These are phyloP conservation scores for Gossypium arboreum DNA, from an alignment of 345 rosid species.

Conservation along the genomic window DNA sequence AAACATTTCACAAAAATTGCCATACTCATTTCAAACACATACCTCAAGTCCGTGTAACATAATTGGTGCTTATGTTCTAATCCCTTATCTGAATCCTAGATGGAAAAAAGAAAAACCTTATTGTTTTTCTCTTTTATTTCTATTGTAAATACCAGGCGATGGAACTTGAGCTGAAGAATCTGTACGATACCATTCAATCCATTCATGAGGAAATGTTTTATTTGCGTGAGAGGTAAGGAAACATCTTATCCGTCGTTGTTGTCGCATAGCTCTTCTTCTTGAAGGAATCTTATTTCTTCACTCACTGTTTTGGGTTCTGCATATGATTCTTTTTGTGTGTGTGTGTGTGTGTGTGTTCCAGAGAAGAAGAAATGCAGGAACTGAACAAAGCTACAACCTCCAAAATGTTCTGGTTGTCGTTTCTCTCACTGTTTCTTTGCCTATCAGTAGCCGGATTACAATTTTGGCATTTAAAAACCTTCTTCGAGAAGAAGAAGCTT, in stretches of 20 bases:
- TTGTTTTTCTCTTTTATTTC: background rate
- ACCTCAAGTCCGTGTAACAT: background rate
- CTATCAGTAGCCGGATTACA: constrained; percentile 85
- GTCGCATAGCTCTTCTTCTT: background rate
- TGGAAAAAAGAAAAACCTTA: background rate
- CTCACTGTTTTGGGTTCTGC: background rate
- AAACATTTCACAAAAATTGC: background rate
- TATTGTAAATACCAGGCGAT: constrained; percentile 47
- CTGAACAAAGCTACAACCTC: constrained; percentile 63
- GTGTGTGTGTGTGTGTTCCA: constrained; percentile 20
- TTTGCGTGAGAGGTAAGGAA: constrained; percentile 75
- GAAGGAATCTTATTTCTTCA: background rate
- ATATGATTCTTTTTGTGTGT: background rate
- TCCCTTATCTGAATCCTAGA: background rate
- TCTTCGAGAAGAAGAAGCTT: constrained; percentile 92
- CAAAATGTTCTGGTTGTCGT: constrained; percentile 76
- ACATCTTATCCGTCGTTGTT: background rate
- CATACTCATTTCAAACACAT: too few relatives aligned
- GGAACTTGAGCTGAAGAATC: constrained; percentile 78
- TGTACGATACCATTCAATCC: constrained; percentile 55
- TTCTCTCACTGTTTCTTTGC: constrained; percentile 69
- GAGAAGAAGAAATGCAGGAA: constrained; percentile 93
- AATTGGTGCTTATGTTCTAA: background rate
- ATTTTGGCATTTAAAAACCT: constrained; percentile 81
- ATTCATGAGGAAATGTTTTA: constrained; percentile 83